Evolutionary conservation across 108 stramenopile genomes (phyloP), one percentile per base, ranked within the genome.

Genomic region (Pelagomonas calceolata): DNA sequence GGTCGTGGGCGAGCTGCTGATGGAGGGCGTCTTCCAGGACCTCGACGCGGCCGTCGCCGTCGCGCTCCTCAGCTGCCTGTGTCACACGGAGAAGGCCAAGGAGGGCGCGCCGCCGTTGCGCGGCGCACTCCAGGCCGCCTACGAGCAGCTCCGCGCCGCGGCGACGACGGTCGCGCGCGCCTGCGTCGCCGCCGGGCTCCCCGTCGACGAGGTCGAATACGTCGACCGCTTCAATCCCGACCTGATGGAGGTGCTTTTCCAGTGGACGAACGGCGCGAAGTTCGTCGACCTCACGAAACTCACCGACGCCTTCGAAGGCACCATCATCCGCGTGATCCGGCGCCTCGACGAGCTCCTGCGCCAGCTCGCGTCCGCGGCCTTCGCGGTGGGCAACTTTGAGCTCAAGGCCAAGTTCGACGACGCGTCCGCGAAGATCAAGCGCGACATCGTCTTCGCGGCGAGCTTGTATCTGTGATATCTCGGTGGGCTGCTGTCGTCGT

Each of bases 401-500:
- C 84, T 99, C 30, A 81, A 92, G 75, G 80, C 81, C 29, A 96
- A 94, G 82, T 98, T 99, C 70, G 90, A 89, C 68, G 90, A 92
- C 71, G 96, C 93, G 34, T 84, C 92, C 71, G 92, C 94, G 65
- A 82, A 89, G 30, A 84, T 99, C 72, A 91, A 94, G 69, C 86
- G 99, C 35, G 99, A 97, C 71, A 98, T 99, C 77, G 96, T 99
- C 12, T 99, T 99, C 67, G 95, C 94, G 75, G 91, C 86, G 63
- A 90, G 90, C n/a, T 79, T 95, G 44, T 94, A 97, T 71, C 73
- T 95, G 18, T 97, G 85, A 73, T 35, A 17, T 30, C 32, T 9
- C 65, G 17, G 32, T 17, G 14, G 64, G 66, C 39, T 12, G 70
- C 29, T n/a, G n/a, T n/a, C n/a, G n/a, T n/a, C n/a, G n/a, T n/a